Conservation (phyloP, 768 basidiomycete species). For the Agaricus blazei region DNA sequence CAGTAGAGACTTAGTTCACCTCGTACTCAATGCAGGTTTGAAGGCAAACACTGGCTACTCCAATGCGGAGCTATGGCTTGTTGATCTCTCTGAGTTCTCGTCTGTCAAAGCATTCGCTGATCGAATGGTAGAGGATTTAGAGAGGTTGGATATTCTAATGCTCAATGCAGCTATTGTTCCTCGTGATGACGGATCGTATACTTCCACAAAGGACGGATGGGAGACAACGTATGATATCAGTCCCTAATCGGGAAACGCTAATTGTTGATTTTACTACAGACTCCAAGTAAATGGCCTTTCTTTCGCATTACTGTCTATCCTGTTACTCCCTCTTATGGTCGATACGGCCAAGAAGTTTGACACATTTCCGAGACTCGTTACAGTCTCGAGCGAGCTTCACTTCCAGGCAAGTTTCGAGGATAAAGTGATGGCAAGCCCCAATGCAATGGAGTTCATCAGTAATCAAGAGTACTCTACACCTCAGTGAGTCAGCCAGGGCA, state of each 20-base stretch:
- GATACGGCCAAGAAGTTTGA: slow-evolving; percentile 24
- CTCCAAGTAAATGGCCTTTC: slow-evolving; percentile 41
- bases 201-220: slow-evolving; percentile 35
- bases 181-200: slow-evolving; percentile 14
- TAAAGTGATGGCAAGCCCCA: slow-evolving; percentile 14
- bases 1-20: background rate
- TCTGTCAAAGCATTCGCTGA: slow-evolving; percentile 32
- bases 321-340: slow-evolving; percentile 34
- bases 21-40: slow-evolving; percentile 14
- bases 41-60: slow-evolving; percentile 25
- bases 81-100: slow-evolving; percentile 32
- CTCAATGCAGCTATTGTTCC: slow-evolving; percentile 33
- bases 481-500: background rate
- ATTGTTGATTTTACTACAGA: slow-evolving; percentile 19
- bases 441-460: slow-evolving; percentile 24
- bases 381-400: slow-evolving; percentile 37
- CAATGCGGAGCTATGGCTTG: slow-evolving; percentile 28
- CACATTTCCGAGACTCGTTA: slow-evolving; percentile 26
- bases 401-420: slow-evolving; percentile 20
- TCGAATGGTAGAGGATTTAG: slow-evolving; percentile 25
- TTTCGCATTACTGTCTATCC: slow-evolving; percentile 29
- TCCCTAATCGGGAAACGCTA: too few relatives aligned
- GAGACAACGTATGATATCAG: slow-evolving; percentile 31
- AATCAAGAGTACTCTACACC: slow-evolving; percentile 23
- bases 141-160: slow-evolving; percentile 37